Evolutionary conservation across 148 eudicot species (phyloP), one percentile per base, ranked within the genome.

Genomic region (Vaccinium macrocarpon): DNA sequence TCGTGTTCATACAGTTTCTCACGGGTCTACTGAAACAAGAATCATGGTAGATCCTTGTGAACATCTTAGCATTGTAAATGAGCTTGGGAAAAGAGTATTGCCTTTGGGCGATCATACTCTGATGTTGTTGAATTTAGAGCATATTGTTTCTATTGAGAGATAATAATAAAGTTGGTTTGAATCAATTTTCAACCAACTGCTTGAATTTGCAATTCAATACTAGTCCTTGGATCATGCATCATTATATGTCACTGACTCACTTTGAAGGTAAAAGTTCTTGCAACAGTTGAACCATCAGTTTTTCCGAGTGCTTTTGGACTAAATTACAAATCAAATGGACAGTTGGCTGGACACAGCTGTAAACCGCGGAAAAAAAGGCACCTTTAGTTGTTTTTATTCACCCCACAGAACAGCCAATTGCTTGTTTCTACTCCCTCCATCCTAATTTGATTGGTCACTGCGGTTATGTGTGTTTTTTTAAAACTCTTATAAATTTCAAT

Each of bases 31-130:
- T 7, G 84, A 87, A 84, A 89, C 85, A 0, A 88, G 84, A 80
- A 78, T 97, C 62, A 6, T 50, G 21, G 89, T 95, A 2, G 93
- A 94, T 89, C 94, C 98, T 23, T 97, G 98, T 84, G 88, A 91
- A 52, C 94, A 93, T 90, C 89, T 97, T 77, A 91, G 95, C 88
- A 72, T 93, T 64, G 94, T 93, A 2, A 85, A 94, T 88, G 93
- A 94, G 87, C 81, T 89, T n/a, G 99, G 99, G 8, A 85, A 86
- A 84, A 85, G 90, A 84, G 84, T 97, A 81, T 88, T 97, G 91
- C 92, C 93, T 18, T 55, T 92, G 57, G 98, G 98, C 55, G 90
- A 94, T 84, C 95, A 92, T 88, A 64, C 88, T 5, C 82, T 97
- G 64, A 85, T 87, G 87, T 66, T 91, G 25, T 94, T 86, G 53